phyloP scores from a whole-genome alignment of 2,329 filamentous ascomycete species.

The Trichoderma sp. region DNA sequence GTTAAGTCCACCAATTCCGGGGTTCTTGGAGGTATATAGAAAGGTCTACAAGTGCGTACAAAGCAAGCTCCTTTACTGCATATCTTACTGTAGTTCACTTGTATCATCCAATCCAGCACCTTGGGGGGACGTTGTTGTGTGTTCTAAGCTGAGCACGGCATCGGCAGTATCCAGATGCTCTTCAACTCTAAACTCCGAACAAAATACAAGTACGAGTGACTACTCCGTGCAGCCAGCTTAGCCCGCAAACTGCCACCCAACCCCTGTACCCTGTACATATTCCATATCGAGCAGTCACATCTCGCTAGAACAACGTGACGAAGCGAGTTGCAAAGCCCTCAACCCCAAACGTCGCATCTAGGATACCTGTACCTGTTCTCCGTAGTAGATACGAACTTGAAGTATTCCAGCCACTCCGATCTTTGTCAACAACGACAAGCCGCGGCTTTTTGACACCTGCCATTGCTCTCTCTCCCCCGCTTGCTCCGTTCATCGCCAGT shows the following conservation, averaged over 20 bases:
- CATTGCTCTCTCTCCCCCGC: not conserved
- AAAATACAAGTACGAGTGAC: not conserved
- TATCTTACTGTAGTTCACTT: too few species aligned
- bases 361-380: not conserved
- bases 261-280: not conserved
- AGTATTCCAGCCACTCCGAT: not conserved
- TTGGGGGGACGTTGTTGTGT: not conserved
- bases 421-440: not conserved
- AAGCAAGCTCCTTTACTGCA: not conserved
- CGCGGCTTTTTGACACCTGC: not conserved
- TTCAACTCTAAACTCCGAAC: not conserved
- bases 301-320: not conserved
- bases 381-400: not conserved
- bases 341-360: not conserved
- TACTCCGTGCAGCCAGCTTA: not conserved
- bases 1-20: not conserved
- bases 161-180: not conserved
- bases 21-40: not conserved
- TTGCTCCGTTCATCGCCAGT: not conserved
- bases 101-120: not conserved
- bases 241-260: not conserved
- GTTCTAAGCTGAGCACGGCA: not conserved
- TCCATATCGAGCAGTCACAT: not conserved
- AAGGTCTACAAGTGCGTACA: not conserved
- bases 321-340: slow-evolving; percentile 10